Conservation (phyloP, 148 eudicot species). For the Rhododendron williamsianum region DNA sequence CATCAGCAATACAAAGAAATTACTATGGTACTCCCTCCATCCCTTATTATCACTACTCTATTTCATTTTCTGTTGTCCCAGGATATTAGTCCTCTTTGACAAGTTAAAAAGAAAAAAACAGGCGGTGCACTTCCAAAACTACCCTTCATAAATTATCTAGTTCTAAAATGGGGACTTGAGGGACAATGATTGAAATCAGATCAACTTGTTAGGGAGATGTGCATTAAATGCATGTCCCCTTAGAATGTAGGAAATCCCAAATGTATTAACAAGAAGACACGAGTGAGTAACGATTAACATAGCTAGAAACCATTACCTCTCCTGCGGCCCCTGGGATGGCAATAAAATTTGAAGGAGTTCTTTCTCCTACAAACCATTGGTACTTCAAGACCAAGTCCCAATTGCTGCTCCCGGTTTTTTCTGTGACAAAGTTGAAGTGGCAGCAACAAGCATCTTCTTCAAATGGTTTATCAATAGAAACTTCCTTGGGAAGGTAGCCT, state of each 20-base stretch:
- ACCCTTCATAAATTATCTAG: not conserved
- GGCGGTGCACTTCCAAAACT: not conserved
- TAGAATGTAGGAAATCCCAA: not conserved
- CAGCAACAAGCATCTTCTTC: too few species aligned
- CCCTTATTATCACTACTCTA: too few species aligned
- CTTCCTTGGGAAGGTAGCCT: conserved; percentile 53
- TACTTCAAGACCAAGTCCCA: too few species aligned
- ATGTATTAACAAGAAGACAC: not conserved
- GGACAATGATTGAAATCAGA: not conserved
- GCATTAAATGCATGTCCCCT: not conserved
- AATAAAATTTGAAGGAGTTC: too few species aligned
- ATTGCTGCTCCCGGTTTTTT: too few species aligned
- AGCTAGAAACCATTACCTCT: too few species aligned
- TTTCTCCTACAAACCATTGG: too few species aligned
- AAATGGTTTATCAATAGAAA: too few species aligned
- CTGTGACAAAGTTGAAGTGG: too few species aligned
- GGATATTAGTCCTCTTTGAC: not conserved
- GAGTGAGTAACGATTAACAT: not conserved
- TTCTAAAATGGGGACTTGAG: not conserved
- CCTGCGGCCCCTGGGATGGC: too few species aligned
- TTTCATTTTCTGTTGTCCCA: not conserved
- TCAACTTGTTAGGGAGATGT: not conserved
- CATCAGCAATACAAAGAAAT: too few species aligned
- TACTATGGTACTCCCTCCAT: too few species aligned
- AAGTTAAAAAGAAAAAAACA: not conserved